Conservation (phyloP, 1,284 basidiomycete genomes). For the Apiotrichum domesticum region DNA sequence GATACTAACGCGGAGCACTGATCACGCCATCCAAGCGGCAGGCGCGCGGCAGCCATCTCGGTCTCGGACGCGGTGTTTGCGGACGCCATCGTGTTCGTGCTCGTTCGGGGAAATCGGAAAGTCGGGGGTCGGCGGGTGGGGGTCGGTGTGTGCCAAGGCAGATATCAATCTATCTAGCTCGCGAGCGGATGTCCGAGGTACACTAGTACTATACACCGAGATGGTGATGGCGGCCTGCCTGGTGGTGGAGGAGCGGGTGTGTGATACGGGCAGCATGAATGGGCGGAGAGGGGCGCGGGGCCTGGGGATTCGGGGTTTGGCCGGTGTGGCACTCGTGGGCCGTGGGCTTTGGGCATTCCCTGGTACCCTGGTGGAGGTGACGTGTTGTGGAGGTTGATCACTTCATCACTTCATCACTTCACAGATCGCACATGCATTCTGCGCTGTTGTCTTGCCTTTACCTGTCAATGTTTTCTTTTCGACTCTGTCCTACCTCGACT, state of each 20-base stretch:
- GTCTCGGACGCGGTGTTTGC: slow-evolving; percentile 73
- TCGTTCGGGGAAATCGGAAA: no score
- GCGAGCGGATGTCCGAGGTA: no score
- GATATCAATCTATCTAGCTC: no score
- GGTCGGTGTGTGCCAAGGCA: background rate
- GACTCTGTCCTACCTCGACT: no score
- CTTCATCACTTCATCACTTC: no score
- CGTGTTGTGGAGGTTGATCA: no score
- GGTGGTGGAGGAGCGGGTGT: background rate
- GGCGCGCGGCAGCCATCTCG: slow-evolving; percentile 67
- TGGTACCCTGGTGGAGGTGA: no score
- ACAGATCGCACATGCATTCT: no score
- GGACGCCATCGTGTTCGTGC: slow-evolving; percentile 53
- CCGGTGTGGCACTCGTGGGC: background rate
- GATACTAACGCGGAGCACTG: slow-evolving; percentile 78
- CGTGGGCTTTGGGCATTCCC: background rate
- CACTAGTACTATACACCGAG: background rate
- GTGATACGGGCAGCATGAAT: background rate
- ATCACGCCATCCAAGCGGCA: slow-evolving; percentile 82
- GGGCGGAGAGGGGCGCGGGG: background rate
- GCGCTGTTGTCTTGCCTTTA: no score
- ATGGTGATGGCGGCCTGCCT: background rate
- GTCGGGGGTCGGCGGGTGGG: background rate
- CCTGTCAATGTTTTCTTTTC: no score
- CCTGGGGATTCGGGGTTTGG: background rate